Percentiles rank a stretch among this genome's conserved stretches.
These are phyloP conservation scores for Arctium lappa DNA, from an alignment of 129 eudicot genomes.

Conservation along the genomic window DNA sequence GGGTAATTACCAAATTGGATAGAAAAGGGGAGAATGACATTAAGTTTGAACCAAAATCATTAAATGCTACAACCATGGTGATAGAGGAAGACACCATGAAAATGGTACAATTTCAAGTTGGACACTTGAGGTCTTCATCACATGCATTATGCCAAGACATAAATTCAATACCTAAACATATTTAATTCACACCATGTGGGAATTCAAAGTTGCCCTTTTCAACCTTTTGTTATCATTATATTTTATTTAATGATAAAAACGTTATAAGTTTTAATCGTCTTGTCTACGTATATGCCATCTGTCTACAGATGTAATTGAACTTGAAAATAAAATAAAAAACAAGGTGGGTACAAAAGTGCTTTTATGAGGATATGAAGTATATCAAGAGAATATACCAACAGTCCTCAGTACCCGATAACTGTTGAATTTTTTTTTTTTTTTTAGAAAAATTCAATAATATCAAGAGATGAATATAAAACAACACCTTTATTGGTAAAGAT, in stretches of 20 bases:
- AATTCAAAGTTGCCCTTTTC: constrained; percentile 9
- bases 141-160: constrained; percentile 4
- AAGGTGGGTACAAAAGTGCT: not conserved
- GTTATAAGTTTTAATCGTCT: not conserved
- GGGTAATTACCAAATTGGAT: not conserved
- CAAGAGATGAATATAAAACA: too few species aligned
- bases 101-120: constrained; percentile 11
- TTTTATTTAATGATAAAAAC: not conserved
- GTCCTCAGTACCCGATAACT: too few species aligned
- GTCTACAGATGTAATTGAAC: not conserved
- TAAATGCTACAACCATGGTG: constrained; percentile 7
- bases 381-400: not conserved
- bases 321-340: not conserved
- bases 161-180: constrained; percentile 25
- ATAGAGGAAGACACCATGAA: constrained; percentile 9
- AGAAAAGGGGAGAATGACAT: not conserved
- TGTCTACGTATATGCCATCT: not conserved
- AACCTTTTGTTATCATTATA: not conserved
- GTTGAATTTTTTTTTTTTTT: too few species aligned
- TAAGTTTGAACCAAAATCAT: constrained; percentile 10
- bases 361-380: not conserved
- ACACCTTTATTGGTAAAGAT: too few species aligned
- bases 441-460: too few species aligned
- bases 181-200: constrained; percentile 20
- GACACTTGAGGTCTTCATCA: constrained; percentile 22